Conservation (phyloP, 1,139 yeast genomes). For the Sugiyamaella grinbergsii region DNA sequence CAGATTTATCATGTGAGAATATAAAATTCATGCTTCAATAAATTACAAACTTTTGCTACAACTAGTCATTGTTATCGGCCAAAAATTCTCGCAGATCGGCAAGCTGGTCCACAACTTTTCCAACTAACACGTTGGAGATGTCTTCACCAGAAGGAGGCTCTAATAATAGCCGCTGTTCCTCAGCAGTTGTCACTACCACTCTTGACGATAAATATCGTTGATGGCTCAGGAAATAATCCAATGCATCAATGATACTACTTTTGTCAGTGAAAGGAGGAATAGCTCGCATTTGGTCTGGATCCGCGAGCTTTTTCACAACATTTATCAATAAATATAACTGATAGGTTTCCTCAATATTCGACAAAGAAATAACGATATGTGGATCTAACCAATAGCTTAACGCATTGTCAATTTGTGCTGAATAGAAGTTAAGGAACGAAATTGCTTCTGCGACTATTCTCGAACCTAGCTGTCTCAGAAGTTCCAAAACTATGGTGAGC, state of each 20-base stretch:
- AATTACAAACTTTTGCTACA: conserved; percentile 5
- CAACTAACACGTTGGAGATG: conserved; percentile 28
- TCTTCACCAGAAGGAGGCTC: conserved; percentile 20
- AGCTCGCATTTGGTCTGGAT: conserved; percentile 40
- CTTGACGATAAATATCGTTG: conserved; percentile 80
- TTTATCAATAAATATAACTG: conserved; percentile 71
- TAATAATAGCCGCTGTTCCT: conserved; percentile 60
- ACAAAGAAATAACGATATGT: conserved; percentile 60
- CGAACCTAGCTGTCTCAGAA: conserved; percentile 65
- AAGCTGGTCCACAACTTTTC: conserved; percentile 32
- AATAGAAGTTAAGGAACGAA: conserved; percentile 63
- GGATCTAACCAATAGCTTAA: conserved; percentile 71
- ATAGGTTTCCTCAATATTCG: conserved; percentile 74
- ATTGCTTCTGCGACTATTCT: conserved; percentile 66
- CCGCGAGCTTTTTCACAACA: conserved; percentile 48
- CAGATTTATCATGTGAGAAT: neutral
- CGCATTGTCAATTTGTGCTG: conserved; percentile 62
- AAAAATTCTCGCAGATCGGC: conserved; percentile 33
- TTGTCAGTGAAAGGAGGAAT: conserved; percentile 20
- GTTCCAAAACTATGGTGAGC: conserved; percentile 63
- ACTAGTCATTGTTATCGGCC: conserved; percentile 13
- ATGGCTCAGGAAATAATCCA: conserved; percentile 76
- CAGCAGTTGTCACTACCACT: conserved; percentile 61
- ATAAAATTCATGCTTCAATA: conserved; percentile 2
- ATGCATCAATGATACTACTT: conserved; percentile 54